Evolutionary conservation across 345 rosid species (phyloP), one percentile per base, ranked within the genome.

Genomic region (Mallotus nudiflorus): DNA sequence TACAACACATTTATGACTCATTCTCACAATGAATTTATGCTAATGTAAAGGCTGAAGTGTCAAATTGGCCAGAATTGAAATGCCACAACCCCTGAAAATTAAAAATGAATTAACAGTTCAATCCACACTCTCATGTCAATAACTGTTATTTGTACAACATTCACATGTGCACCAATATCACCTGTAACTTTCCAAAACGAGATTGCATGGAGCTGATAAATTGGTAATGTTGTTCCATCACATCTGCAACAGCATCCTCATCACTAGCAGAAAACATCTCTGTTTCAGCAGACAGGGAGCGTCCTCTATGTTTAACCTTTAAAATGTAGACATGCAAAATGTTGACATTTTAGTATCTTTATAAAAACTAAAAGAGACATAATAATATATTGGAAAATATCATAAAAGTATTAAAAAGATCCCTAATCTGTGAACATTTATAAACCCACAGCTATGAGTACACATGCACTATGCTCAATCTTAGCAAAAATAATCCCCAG

Each of bases 131-230:
- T 9, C 28, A 20, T 10, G 12, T 58, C 11, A 20, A 6, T 22
- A 60, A n/a, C 15, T 31, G 37, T 50, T 9, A 48, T 20, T 66
- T 33, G 45, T 51, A 27, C 46, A 18, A 15, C 48, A 70, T 24
- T 3, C 37, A 52, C 51, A 61, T 39, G n/a, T 24, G 37, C 44
- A 9, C 52, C 28, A 31, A 40, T 57, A 57, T 71, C 80, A 96
- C 99, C 99, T 96, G 97, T 84, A 96, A 81, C 82, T 89, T 96
- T 22, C 91, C 85, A 57, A 92, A 79, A 51, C 99, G 98, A 74
- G 98, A 88, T 62, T 88, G 93, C 97, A 96, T 88, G 49, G 91
- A 85, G 91, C 93, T 84, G 82, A 87, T 51, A 76, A 92, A 92
- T 74, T 96, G 96, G 58, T 82, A 87, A 82, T 90, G 99, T 18